phyloP scores from a whole-genome alignment of 306 rosid species.

The Datisca glomerata region DNA sequence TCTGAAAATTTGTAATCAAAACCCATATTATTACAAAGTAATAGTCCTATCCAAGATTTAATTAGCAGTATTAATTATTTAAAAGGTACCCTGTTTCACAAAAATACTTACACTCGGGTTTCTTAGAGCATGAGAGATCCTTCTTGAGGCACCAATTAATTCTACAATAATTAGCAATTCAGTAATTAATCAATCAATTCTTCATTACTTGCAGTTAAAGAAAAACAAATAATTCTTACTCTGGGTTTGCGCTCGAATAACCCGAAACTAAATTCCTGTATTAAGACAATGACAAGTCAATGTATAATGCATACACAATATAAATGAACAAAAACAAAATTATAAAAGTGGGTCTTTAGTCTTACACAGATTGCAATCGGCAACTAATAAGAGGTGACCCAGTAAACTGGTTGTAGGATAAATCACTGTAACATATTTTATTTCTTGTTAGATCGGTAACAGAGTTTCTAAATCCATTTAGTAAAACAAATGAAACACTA shows the following conservation, averaged over 20 bases:
- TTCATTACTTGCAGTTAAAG: not conserved
- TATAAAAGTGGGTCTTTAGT: too few species aligned
- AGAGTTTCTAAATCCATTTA: too few species aligned
- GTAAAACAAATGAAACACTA: too few species aligned
- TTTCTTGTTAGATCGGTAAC: too few species aligned
- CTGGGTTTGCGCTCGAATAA: slow-evolving; percentile 24
- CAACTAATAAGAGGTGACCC: slow-evolving; percentile 19
- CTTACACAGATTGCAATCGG: slow-evolving; percentile 43
- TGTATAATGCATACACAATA: not conserved
- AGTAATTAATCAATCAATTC: not conserved
- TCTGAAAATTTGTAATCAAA: too few species aligned
- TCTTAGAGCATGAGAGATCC: slow-evolving; percentile 49
- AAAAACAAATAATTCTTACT: slow-evolving; percentile 18
- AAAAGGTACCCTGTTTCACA: too few species aligned
- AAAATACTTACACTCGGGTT: slow-evolving; percentile 53
- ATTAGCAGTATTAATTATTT: too few species aligned
- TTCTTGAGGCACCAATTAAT: slow-evolving; percentile 47
- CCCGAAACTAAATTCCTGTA: slow-evolving; percentile 64
- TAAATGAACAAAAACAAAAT: too few species aligned
- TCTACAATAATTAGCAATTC: slow-evolving; percentile 21
- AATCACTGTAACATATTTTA: slow-evolving; percentile 41
- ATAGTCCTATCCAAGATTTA: too few species aligned
- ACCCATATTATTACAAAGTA: too few species aligned
- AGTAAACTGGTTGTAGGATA: slow-evolving; percentile 72
- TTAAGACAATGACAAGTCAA: not conserved